Evolutionary conservation across 768 basidiomycete genomes (phyloP), one percentile per base, ranked within the genome.

Genomic region (Termitomyces titanicus): DNA sequence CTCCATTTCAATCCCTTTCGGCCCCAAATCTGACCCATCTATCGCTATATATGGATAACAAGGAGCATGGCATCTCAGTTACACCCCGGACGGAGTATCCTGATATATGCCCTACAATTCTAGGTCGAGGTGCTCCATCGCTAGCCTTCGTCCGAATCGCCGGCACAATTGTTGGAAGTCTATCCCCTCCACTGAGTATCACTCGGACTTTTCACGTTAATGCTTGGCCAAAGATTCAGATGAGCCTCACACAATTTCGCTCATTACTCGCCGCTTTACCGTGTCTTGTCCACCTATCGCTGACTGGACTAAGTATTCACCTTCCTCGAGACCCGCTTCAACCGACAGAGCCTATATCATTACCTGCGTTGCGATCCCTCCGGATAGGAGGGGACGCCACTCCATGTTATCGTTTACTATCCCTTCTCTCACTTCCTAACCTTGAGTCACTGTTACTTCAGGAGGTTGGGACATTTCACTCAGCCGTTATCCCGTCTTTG

Each of bases 171-270:
- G 60, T 77, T 17, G 75, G 76, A 8, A 68, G 65, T 24, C 62
- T 78, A 17, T 69, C 70, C 24, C 79, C 78, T 9, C 73, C 77
- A 0, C 61, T 71, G 13, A 55, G 54, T 9, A 54, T 60, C 6
- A 64, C 77, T 20, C 69, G 69, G 7, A 78, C 73, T 13, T 68
- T 80, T n/a, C 74, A 79, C 53, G 61, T 80, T 20, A 77, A 77
- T 42, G 76, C 76, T 5, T 72, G 70, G 64, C 64, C 70, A 11
- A 69, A 66, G 35, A 63, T 69, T 49, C 61, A 64, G 50, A 66
- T 77, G 66, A 68, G 67, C 42, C 66, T 70, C 40, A 58, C 64
- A 13, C 73, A 75, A 48, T 72, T 77, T 50, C 70, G 66, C 33
- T 57, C 64, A 12, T 56, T 77, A 44, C 60, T 79, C 15, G 61